Conservation (phyloP, 1,284 basidiomycete genomes). For the Ganoderma lingzhi region DNA sequence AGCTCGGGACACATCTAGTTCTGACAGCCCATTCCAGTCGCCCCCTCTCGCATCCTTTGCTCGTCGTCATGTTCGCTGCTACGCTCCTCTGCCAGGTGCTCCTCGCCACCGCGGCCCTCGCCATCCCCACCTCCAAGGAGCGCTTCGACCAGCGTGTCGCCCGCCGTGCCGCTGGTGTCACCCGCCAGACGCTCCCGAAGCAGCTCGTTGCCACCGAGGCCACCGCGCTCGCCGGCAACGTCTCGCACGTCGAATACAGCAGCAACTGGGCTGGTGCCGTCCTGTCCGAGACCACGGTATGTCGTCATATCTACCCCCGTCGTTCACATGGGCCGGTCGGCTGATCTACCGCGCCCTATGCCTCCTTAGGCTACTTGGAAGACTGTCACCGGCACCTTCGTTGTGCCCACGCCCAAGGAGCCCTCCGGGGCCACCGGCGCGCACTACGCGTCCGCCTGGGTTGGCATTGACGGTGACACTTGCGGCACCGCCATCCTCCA, state of each 20-base stretch:
- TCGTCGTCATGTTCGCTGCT: slow-evolving; percentile 27
- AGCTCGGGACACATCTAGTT: slow-evolving; percentile 19
- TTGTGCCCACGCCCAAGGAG: slow-evolving; percentile 38
- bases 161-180: slow-evolving; percentile 23
- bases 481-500: neutral
- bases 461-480: neutral
- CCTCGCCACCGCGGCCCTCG: slow-evolving; percentile 34
- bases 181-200: slow-evolving; percentile 31
- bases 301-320: slow-evolving; percentile 1
- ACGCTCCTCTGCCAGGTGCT: slow-evolving; percentile 33
- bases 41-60: slow-evolving; percentile 20
- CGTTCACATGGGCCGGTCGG: neutral
- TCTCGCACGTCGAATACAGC: slow-evolving; percentile 33
- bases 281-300: slow-evolving; percentile 28
- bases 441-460: neutral
- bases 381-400: slow-evolving; percentile 43
- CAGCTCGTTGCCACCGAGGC: slow-evolving; percentile 3
- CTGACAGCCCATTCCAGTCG: slow-evolving; percentile 25
- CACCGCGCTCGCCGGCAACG: slow-evolving; percentile 21
- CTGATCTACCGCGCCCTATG: neutral
- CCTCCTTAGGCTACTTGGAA: slow-evolving; percentile 36
- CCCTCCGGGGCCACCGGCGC: slow-evolving; percentile 29
- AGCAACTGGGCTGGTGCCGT: slow-evolving; percentile 41
- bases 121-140: slow-evolving; percentile 30
- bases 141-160: slow-evolving; percentile 30